Evolutionary conservation across 2,329 filamentous ascomycete species (phyloP), one percentile per base, ranked within the genome.

Genomic region (Cercospora sp.): DNA sequence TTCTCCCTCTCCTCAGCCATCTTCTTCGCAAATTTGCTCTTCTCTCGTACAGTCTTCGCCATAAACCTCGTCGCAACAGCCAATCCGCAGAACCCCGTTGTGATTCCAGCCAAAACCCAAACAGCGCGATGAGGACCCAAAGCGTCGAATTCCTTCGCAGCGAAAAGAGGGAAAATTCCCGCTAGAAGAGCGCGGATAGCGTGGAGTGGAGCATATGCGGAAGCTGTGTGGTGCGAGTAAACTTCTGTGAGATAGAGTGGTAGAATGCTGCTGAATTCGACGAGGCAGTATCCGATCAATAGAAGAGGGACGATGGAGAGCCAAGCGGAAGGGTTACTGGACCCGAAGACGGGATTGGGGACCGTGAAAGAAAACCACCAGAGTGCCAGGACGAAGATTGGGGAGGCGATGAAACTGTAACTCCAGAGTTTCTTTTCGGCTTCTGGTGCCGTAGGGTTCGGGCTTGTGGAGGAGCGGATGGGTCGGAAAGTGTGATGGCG

Each of bases 381-480:
- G 1, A 85, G 78, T 2, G 80, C 82, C 5, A 77, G 72, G 3
- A 82, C 81, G 5, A 85, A 78, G 5, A 80, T 73, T 2, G 83
- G 82, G 0, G 81, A 80, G 0, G 81, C 83, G 34, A 84, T 74
- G 49, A 78, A 78, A 13, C 10, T 51, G 69, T 85, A 84, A n/a
- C 82, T 83, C 7, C 77, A 71, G 21, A 85, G 77, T 62, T 85
- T 85, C 73, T 85, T 79, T 74, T 85, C 84, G 0, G 82, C 83
- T 18, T 77, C 73, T 16, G 80, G 63, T 1, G 37, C 6, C 5
- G 71, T 66, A 1, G 69, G 69, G 16, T 73, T 70, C 5, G 74
- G 66, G 12, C 65, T 69, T 28, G 73, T 40, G 37, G 37, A 40
- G 6, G 37, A 40, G 16, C 37, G 37, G 37, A 40, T n/a, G 37